phyloP scores from a whole-genome alignment of 805 yeast species.

The Debaryomyces tyrocola region DNA sequence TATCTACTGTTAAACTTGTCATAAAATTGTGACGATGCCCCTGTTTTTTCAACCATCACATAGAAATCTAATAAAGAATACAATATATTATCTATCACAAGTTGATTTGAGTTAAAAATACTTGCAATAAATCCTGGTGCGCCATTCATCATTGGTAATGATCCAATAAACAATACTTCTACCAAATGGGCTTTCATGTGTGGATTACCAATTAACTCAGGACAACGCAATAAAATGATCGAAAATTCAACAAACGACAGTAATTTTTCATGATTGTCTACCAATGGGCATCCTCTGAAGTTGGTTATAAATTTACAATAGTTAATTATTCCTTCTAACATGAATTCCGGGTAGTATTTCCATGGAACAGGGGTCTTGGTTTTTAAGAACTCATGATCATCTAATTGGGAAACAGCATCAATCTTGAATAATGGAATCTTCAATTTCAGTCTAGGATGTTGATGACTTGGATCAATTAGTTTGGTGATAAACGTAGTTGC shows the following conservation, averaged over 20 bases:
- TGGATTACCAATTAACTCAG: constrained; percentile 85
- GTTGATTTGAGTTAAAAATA: constrained; percentile 60
- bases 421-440: constrained; percentile 56
- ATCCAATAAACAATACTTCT: constrained; percentile 77
- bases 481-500: constrained; percentile 69
- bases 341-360: constrained; percentile 81
- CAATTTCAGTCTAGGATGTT: constrained; percentile 54
- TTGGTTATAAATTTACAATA: constrained; percentile 64
- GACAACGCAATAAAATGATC: constrained; percentile 76
- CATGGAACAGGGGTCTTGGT: constrained; percentile 71
- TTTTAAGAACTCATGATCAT: constrained; percentile 71
- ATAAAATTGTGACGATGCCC: constrained; percentile 91
- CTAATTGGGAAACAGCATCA: constrained; percentile 63
- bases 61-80: constrained; percentile 87
- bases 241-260: constrained; percentile 66
- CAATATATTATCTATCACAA: constrained; percentile 65
- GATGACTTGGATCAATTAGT: constrained; percentile 69
- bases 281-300: constrained; percentile 57
- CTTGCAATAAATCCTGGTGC: constrained; percentile 73
- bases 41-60: constrained; percentile 94
- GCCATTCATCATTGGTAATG: constrained; percentile 54
- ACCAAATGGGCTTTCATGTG: constrained; percentile 85
- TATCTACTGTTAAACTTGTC: constrained; percentile 93
- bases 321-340: constrained; percentile 77
- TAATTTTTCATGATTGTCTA: constrained; percentile 51